Conservation (phyloP, 108 stramenopile genomes). For the Fragilaria radians region DNA sequence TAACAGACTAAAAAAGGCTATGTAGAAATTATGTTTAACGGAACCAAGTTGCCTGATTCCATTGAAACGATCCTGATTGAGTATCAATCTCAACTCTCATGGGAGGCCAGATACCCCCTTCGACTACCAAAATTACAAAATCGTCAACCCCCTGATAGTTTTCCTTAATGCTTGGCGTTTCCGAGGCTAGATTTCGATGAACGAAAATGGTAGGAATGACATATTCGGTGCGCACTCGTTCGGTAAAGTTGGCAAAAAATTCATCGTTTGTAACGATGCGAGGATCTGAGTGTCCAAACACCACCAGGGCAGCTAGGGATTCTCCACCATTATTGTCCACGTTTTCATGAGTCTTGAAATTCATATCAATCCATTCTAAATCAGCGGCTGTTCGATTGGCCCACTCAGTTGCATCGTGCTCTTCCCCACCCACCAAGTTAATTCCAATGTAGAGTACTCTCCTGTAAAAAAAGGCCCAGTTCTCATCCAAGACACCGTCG, state of each 20-base stretch:
- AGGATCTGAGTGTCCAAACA: conserved; percentile 36
- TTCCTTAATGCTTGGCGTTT: conserved; percentile 11
- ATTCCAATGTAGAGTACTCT: conserved; percentile 49
- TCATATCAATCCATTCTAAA: conserved; percentile 30
- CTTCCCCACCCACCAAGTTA: conserved; percentile 40
- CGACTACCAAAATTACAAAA: conserved; percentile 20
- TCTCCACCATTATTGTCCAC: neutral
- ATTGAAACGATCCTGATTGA: conserved; percentile 1
- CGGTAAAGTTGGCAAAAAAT: conserved; percentile 8
- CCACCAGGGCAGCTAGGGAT: conserved; percentile 16
- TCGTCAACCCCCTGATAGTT: conserved; percentile 17
- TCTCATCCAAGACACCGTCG: conserved; percentile 24
- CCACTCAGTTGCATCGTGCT: conserved; percentile 33
- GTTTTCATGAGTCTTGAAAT: too few species aligned
- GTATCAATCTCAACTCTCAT: conserved; percentile 28
- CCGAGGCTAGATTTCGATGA: conserved; percentile 25
- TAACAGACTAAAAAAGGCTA: too few species aligned
- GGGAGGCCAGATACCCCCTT: conserved; percentile 35
- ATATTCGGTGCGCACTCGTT: conserved; percentile 7
- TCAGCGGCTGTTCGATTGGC: conserved; percentile 16
- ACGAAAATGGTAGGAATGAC: conserved; percentile 17
- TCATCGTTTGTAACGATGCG: conserved; percentile 13
- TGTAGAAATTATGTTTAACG: too few species aligned
- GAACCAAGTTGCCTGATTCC: conserved; percentile 32
- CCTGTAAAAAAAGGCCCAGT: conserved; percentile 45